Percentiles rank a stretch among this genome's conserved stretches.
Conservation (phyloP, 805 yeast species). For the Spencermartinsiella europaea region DNA sequence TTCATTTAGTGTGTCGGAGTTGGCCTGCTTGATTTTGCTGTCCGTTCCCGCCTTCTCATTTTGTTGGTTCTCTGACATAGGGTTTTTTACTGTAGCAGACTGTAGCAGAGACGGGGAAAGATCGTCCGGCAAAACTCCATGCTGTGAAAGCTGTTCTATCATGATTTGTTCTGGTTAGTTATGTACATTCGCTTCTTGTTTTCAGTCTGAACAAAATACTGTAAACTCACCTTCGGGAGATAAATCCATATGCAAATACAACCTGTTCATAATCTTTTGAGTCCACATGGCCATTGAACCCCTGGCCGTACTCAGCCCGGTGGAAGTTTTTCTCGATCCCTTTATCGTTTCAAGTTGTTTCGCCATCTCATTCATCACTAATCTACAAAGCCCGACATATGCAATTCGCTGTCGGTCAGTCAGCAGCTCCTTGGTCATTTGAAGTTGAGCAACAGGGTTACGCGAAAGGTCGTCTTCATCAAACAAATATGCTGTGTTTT, state of each 20-base stretch:
- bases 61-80: conserved; percentile 33
- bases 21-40: neutral
- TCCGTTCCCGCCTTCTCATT: conserved; percentile 6
- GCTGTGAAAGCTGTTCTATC: conserved; percentile 82
- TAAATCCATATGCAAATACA: conserved; percentile 79
- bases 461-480: conserved; percentile 40
- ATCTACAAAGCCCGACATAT: conserved; percentile 77
- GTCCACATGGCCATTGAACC: conserved; percentile 84
- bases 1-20: neutral
- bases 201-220: too few relatives aligned
- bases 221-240: conserved; percentile 39
- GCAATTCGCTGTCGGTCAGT: conserved; percentile 85
- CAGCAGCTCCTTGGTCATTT: conserved; percentile 74
- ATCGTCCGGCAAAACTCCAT: conserved; percentile 74
- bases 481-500: conserved; percentile 52
- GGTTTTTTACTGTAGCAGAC: conserved; percentile 47
- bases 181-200: too few relatives aligned
- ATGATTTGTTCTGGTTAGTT: conserved; percentile 56
- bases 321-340: conserved; percentile 46
- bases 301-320: conserved; percentile 59
- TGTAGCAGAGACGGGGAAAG: conserved; percentile 58
- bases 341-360: conserved; percentile 57
- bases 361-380: conserved; percentile 76
- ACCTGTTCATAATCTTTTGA: conserved; percentile 57
- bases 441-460: conserved; percentile 60